Percentiles rank a stretch among this genome's conserved stretches.
phyloP scores from a whole-genome alignment of 257 asterid genomes.

The Paulownia fortunei region DNA sequence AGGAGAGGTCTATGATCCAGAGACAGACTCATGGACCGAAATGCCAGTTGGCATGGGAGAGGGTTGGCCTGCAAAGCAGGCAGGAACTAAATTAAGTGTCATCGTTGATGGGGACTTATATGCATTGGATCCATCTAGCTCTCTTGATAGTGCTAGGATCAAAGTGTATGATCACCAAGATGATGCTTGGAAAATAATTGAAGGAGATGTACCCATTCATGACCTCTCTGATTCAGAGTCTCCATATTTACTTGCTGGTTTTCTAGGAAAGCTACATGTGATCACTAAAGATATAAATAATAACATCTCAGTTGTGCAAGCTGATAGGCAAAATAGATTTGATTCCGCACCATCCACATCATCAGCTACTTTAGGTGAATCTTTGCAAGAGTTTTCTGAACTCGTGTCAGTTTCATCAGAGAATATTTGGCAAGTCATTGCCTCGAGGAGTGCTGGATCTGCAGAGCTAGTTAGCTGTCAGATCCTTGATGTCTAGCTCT shows the following conservation, averaged over 20 bases:
- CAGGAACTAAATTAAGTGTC: conserved; percentile 85
- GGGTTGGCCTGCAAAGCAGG: conserved; percentile 98
- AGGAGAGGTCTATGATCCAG: conserved; percentile 94
- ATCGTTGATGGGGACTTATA: conserved; percentile 81
- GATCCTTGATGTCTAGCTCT: conserved; percentile 60
- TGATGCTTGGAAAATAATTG: conserved; percentile 81
- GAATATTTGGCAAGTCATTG: conserved; percentile 69
- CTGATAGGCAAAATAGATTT: conserved; percentile 53
- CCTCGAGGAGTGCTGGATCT: conserved; percentile 64
- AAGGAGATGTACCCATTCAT: conserved; percentile 79
- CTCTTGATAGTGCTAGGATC: conserved; percentile 78
- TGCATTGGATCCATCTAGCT: conserved; percentile 81
- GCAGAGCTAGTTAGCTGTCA: conserved; percentile 92
- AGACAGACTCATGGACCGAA: conserved; percentile 79
- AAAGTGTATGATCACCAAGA: conserved; percentile 83
- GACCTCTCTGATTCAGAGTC: conserved; percentile 71
- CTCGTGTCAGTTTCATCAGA: conserved; percentile 49
- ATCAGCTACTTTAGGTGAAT: conserved; percentile 41
- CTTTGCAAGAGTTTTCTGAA: conserved; percentile 49
- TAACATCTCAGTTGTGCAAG: conserved; percentile 73
- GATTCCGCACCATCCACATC: conserved; percentile 49
- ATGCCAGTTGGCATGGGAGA: conserved; percentile 98
- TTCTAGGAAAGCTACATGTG: conserved; percentile 81
- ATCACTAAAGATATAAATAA: conserved; percentile 73
- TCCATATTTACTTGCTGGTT: conserved; percentile 80